Evolutionary conservation across 306 rosid genomes (phyloP).

Genomic region (Dalbergia cultrata): DNA sequence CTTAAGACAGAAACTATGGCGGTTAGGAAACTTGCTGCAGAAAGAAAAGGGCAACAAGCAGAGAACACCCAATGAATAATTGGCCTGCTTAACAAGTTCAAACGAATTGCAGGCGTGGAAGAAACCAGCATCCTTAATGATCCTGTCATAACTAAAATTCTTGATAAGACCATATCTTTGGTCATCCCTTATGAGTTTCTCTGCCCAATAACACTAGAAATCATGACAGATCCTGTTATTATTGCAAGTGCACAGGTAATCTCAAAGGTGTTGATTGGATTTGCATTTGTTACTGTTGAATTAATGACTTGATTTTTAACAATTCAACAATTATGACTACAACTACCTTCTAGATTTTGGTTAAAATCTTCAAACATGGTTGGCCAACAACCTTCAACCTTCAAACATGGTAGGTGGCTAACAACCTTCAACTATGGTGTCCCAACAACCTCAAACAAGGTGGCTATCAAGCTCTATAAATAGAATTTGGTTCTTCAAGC

Average conservation of each 20-base stretch:
- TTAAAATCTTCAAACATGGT: too few relatives aligned
- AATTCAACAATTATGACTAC: too few relatives aligned
- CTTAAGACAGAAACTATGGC: constrained; percentile 73
- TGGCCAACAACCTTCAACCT: too few relatives aligned
- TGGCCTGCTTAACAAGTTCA: constrained; percentile 69
- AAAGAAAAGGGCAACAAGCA: constrained; percentile 63
- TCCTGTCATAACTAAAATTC: constrained; percentile 55
- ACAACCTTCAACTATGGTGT: too few relatives aligned
- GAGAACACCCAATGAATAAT: constrained; percentile 68
- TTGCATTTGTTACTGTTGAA: background rate
- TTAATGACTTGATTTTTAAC: too few relatives aligned
- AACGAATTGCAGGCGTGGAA: constrained; percentile 68
- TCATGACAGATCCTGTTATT: constrained; percentile 94
- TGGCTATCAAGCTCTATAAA: too few relatives aligned
- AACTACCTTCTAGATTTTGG: too few relatives aligned
- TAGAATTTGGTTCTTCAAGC: too few relatives aligned
- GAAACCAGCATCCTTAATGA: constrained; percentile 55
- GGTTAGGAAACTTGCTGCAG: constrained; percentile 60
- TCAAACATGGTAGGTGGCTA: too few relatives aligned
- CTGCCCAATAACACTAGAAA: constrained; percentile 86
- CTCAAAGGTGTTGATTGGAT: constrained; percentile 1
- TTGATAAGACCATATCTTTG: constrained; percentile 62
- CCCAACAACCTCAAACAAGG: too few relatives aligned
- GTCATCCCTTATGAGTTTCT: constrained; percentile 90
- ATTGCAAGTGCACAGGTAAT: constrained; percentile 89